These are phyloP conservation scores for Somion occarium DNA, from an alignment of 1,284 basidiomycete species.

Conservation along the genomic window DNA sequence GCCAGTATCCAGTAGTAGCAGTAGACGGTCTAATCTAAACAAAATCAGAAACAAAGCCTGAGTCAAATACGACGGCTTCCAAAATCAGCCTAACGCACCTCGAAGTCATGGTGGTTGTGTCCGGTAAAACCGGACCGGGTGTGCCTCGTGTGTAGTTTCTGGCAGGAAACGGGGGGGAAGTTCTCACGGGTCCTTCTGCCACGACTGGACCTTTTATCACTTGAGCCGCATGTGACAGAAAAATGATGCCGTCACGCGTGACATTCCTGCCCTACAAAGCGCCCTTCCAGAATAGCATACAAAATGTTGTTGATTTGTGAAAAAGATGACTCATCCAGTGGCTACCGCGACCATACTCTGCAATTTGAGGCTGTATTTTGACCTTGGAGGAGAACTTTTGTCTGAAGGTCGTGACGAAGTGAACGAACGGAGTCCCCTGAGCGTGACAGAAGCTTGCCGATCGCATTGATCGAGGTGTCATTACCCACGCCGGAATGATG, in stretches of 20 bases:
- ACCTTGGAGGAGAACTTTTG: too few relatives aligned
- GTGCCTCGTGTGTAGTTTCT: constrained; percentile 28
- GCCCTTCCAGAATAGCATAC: not conserved
- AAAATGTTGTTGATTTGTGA: not conserved
- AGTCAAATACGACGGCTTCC: constrained; percentile 20
- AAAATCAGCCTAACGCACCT: constrained; percentile 38
- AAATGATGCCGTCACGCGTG: constrained; percentile 32
- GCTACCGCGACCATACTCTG: too few relatives aligned
- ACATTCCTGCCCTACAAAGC: constrained; percentile 15
- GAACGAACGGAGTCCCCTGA: not conserved
- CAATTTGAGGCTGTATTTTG: too few relatives aligned
- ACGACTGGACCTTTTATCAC: constrained; percentile 36
- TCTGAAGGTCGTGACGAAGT: too few relatives aligned
- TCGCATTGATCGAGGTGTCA: not conserved
- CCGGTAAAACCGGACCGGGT: constrained; percentile 34
- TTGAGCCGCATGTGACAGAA: constrained; percentile 31
- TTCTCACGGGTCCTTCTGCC: constrained; percentile 34
- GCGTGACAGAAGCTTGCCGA: not conserved
- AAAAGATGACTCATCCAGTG: not conserved
- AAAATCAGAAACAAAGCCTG: constrained; percentile 6
- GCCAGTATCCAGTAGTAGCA: constrained; percentile 87
- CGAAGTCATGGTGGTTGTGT: constrained; percentile 53
- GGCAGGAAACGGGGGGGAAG: constrained; percentile 32
- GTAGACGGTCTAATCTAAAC: constrained; percentile 83
- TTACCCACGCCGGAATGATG: not conserved